A percentile compares a stretch with the other conserved stretches of the same genome.
These are phyloP conservation scores for Musa beccarii DNA, from an alignment of 176 grass and related monocot genomes.

Conservation along the genomic window DNA sequence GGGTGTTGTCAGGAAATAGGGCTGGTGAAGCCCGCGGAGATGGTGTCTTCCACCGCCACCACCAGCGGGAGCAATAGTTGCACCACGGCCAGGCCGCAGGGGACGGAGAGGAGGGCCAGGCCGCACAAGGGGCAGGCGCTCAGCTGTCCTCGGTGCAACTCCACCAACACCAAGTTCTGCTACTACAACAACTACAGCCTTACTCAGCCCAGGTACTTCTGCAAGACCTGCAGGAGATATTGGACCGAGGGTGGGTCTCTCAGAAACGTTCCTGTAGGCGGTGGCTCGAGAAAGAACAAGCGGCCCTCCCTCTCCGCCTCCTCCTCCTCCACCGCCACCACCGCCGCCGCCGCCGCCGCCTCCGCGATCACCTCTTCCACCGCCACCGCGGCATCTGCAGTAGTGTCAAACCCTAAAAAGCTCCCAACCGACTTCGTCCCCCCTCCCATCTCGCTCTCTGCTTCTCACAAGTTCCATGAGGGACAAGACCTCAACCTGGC, in stretches of 20 bases:
- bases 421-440: not conserved
- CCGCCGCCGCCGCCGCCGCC: not conserved
- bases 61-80: not conserved
- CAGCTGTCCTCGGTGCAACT: constrained; percentile 94
- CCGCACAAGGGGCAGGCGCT: constrained; percentile 41
- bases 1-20: not conserved
- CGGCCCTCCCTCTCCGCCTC: constrained; percentile 45
- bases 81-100: not conserved
- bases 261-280: constrained; percentile 85
- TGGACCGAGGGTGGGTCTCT: constrained; percentile 94
- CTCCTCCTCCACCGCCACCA: not conserved
- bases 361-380: not conserved
- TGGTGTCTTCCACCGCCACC: not conserved
- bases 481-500: constrained; percentile 68
- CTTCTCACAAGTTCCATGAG: not conserved
- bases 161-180: constrained; percentile 97
- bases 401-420: not conserved
- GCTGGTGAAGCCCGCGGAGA: not conserved
- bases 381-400: not conserved
- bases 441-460: too few relatives aligned
- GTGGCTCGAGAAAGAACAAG: constrained; percentile 95
- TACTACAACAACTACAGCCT: constrained; percentile 99
- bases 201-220: constrained; percentile 93
- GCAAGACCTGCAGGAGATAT: constrained; percentile 92
- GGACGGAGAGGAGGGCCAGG: not conserved